A percentile compares a stretch with the other conserved stretches of the same genome.
These are phyloP conservation scores for Trichosanthes cucumerina DNA, from an alignment of 306 rosid species.

Conservation along the genomic window DNA sequence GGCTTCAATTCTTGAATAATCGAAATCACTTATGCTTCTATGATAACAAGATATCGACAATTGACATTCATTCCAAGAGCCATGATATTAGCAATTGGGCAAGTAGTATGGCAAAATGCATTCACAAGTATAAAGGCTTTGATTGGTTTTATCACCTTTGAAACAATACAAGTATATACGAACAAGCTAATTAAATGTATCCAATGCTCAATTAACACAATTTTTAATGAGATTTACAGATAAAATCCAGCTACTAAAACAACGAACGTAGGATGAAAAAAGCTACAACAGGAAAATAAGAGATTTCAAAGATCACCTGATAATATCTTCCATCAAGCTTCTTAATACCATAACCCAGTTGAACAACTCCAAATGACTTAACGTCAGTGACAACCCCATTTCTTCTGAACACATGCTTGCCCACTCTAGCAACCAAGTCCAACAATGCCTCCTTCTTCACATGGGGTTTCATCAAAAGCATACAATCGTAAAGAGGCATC, in stretches of 20 bases:
- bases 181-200: not conserved
- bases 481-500: conserved; percentile 80
- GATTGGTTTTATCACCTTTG: not conserved
- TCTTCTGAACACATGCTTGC: conserved; percentile 61
- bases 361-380: conserved; percentile 49
- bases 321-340: conserved; percentile 80
- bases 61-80: not conserved
- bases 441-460: conserved; percentile 40
- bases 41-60: not conserved
- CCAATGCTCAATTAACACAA: not conserved
- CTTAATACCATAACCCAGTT: conserved; percentile 78
- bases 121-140: not conserved
- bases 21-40: no score
- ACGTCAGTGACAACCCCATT: conserved; percentile 66
- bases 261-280: not conserved
- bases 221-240: not conserved
- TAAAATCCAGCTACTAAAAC: not conserved
- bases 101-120: not conserved
- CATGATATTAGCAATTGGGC: not conserved
- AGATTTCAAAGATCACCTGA: conserved; percentile 35
- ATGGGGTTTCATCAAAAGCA: conserved; percentile 69
- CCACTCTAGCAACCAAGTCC: conserved; percentile 55
- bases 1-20: no score
- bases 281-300: not conserved
- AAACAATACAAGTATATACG: not conserved